Base-by-base conservation (phyloP, 2,329 filamentous ascomycete species). In the Penicillium palitans region DNA sequence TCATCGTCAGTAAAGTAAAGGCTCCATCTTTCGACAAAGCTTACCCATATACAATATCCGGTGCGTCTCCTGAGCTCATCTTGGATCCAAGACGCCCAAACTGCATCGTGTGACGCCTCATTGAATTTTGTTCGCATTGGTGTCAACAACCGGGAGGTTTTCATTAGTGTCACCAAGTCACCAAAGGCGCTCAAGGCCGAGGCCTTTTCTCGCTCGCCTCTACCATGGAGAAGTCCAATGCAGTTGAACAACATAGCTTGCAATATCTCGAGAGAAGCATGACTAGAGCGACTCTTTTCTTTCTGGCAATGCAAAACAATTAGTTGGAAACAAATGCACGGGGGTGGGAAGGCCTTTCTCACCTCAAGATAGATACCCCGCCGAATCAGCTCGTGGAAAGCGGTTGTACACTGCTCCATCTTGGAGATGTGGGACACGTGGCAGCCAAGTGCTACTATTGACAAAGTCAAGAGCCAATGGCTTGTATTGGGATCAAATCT, bases 41-140 rank as follows among this genome's bases (percentile, higher is more conserved):
- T 52, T 76, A 78, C 76, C 76, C 78, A 80, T 51, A 78, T 72
- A 50, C 72, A 68, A 59, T 79, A 79, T 1, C 74, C 77, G 21
- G 74, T 75, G 39, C 78, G 71, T 55, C 74, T 70, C 21, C 65
- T 65, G 13, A 66, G 64, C 56, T 80, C 78, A 53, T 70, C 61
- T 53, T 74, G 66, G 41, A 72, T 63, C 78, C 78, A 80, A 17
- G 54, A 37, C 15, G 47, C 55, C 78, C 77, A 79, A 10, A 61
- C 58, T 35, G 35, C 57, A 46, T 65, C 64, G 41, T 54, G 39
- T 0, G 65, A 55, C 21, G 13, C 24, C 6, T 61, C 61, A 24
- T 49, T 59, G 13, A 48, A 17, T 15, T 44, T 17, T 29, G n/a
- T 48, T 15, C 15, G 53, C 27, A 39, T 21, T 49, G 63, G 63